Conservation (phyloP, 2,329 filamentous ascomycete genomes). For the Camptophora hylomeconis region DNA sequence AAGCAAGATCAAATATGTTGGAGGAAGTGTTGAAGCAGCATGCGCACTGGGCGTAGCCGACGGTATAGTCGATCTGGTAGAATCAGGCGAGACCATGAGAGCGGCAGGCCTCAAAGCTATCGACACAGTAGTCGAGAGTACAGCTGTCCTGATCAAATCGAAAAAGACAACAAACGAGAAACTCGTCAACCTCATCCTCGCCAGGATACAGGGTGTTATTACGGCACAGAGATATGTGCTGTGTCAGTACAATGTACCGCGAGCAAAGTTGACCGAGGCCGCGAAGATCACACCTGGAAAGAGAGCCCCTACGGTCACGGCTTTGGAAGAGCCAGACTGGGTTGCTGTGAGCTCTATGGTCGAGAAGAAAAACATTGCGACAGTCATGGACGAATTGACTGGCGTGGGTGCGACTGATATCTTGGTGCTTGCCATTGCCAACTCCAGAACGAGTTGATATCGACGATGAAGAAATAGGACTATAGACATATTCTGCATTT, state of each 20-base stretch:
- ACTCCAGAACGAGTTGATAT: constrained; percentile 45
- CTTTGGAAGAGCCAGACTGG: constrained; percentile 79
- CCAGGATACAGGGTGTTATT: constrained; percentile 84
- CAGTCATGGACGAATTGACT: constrained; percentile 73
- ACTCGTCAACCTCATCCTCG: constrained; percentile 71
- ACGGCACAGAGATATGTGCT: constrained; percentile 87
- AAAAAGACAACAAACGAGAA: constrained; percentile 66
- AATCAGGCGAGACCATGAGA: constrained; percentile 97
- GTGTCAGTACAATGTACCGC: constrained; percentile 89
- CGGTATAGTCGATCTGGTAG: constrained; percentile 93
- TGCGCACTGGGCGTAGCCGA: constrained; percentile 92
- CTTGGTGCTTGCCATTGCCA: constrained; percentile 72
- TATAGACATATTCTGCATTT: neutral
- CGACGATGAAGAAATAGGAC: no score
- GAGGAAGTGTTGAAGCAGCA: constrained; percentile 92
- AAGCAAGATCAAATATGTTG: constrained; percentile 87
- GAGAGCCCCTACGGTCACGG: constrained; percentile 82
- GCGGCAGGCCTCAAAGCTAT: constrained; percentile 89
- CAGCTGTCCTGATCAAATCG: constrained; percentile 84
- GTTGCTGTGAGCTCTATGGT: constrained; percentile 94
- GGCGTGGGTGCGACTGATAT: constrained; percentile 72
- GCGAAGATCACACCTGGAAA: constrained; percentile 80
- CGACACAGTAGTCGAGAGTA: constrained; percentile 79
- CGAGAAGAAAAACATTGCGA: constrained; percentile 70
- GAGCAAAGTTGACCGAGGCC: constrained; percentile 52